Evolutionary conservation across 2,329 filamentous ascomycete genomes (phyloP), one percentile per base, ranked within the genome.

Genomic region (Esteya vermicola): DNA sequence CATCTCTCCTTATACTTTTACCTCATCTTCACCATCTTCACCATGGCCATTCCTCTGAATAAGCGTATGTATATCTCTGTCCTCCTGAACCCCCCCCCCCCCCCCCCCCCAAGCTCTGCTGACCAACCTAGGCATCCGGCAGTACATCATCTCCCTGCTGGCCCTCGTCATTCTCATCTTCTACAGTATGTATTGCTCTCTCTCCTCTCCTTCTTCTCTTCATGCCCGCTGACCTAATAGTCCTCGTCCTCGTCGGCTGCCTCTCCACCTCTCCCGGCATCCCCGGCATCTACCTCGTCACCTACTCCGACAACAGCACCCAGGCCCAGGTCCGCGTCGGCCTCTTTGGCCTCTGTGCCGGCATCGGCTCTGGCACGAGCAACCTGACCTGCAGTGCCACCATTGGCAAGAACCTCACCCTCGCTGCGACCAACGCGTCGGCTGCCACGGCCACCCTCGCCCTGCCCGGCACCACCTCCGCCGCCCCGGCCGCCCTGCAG

Each of bases 231-330:
- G n/a, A 41, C 20, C 4, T 5, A 13, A n/a, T 25, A 47, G 46
- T 49, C 21, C 46, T 50, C 34, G 33, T 43, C 4, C 43, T 50
- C 10, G 38, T 46, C 41, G 47, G 48, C 38, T 49, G 48, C 41
- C 44, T 40, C 23, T 49, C 47, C n/a, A 47, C 42, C 12, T 50
- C 48, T 6, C 48, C 48, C 25, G 47, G 48, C 23, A 26, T 50
- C 6, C 47, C 47, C 20, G 48, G 45, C 33, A 39, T 50, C 36
- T 49, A 38, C 34, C 38, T 50, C 16, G 39, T 48, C 40, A 41
- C 42, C 31, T 39, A 48, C 33, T 40, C 30, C 40, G 45, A 49
- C 45, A 47, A 45, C 31, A 16, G 27, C 12, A 47, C 44, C 10
- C 18, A 39, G 3, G 43, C 44, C 12, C 38, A 47, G 13, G 48